Evolutionary conservation across 768 basidiomycete genomes (phyloP), one percentile per base, ranked within the genome.

Genomic region (Kwoniella dejecticola): DNA sequence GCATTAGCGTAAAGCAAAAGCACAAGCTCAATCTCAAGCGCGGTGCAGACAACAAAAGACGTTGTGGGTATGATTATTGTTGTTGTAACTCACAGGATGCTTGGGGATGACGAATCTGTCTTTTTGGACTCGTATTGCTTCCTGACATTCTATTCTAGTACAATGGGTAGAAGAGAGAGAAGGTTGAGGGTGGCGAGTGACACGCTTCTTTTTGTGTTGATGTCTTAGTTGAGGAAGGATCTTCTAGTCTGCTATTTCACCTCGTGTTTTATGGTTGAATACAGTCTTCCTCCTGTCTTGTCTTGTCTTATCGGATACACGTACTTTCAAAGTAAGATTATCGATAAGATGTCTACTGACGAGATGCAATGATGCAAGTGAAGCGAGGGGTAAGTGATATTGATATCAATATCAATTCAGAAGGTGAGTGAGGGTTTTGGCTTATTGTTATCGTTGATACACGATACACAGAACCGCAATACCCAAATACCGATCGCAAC

Each of bases 21-120:
- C 8, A 46, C n/a, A 17, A n/a, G 31, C 15, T 19, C 5, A 40
- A 5, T n/a, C 11, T 6, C 8, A 23, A 26, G 33, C n/a, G 13
- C 38, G 19, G 23, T 10, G 48, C 17, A n/a, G 29, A 30, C 7
- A 31, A 31, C 27, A 50, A 50, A 50, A 50, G 17, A n/a, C 19
- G 41, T 42, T 42, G n/a, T n/a, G n/a, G n/a, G n/a, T n/a, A n/a
- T n/a, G n/a, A 36, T 36, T 36, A 36, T 36, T n/a, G n/a, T n/a
- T n/a, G n/a, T 36, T 36, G 33, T 36, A 6, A 72, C 77, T 66
- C 46, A 78, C 77, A 78, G 23, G 68, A 56, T 38, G 69, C 65
- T 59, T 78, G 77, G 15, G 77, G 77, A 69, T 78, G 77, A 47
- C 72, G 66, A 29, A 78, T 78, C 61, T 78, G 76, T 53, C 70